A percentile compares a stretch with the other conserved stretches of the same genome.
Evolutionary conservation across 2,329 filamentous ascomycete species (phyloP).

Genomic region (Elsinoe arachidis): DNA sequence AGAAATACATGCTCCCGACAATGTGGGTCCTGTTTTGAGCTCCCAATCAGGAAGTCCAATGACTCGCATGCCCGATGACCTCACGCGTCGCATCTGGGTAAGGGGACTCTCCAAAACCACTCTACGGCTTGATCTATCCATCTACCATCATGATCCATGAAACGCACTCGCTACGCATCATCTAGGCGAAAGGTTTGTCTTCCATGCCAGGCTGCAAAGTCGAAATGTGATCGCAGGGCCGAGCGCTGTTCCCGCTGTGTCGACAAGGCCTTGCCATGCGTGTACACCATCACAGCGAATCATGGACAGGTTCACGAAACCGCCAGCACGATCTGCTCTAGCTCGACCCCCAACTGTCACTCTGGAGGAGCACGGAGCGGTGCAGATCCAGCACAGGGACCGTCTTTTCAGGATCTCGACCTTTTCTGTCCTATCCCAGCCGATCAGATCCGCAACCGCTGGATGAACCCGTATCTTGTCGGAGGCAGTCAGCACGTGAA

Average conservation of each 20-base stretch:
- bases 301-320: background rate
- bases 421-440: slow-evolving; percentile 23
- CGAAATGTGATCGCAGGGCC: background rate
- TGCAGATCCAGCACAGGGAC: background rate
- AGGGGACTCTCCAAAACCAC: background rate
- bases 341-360: background rate
- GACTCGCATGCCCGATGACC: slow-evolving; percentile 1
- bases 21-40: background rate
- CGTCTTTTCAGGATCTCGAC: background rate
- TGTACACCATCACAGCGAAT: background rate
- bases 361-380: too few species aligned
- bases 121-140: background rate
- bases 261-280: background rate
- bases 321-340: background rate
- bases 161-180: background rate
- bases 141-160: background rate
- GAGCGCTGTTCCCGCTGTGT: background rate
- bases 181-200: background rate
- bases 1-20: too few species aligned
- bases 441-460: slow-evolving; percentile 11
- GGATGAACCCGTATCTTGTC: background rate
- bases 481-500: background rate
- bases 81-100: background rate
- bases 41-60: background rate
- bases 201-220: background rate